Evolutionary conservation across 495 filamentous ascomycete genomes (phyloP).

Genomic region (Penicillium malachiteum): DNA sequence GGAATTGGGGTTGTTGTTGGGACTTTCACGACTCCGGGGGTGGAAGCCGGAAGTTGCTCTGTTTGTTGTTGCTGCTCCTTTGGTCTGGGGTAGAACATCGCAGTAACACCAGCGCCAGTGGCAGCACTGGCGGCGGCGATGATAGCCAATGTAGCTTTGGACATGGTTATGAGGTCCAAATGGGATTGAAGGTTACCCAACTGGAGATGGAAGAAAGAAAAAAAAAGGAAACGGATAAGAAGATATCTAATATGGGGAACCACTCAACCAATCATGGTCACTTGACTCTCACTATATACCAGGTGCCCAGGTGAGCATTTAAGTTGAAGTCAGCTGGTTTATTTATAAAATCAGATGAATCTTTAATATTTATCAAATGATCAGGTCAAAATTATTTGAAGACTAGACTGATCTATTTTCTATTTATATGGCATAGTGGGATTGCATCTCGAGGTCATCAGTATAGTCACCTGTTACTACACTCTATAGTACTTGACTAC

Average conservation of each 20-base stretch:
- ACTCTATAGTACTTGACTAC: too few species aligned
- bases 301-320: too few species aligned
- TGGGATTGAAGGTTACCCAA: background rate
- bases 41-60: constrained; percentile 39
- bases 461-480: too few species aligned
- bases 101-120: constrained; percentile 81
- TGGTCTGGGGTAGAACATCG: constrained; percentile 63
- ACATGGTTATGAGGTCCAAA: constrained; percentile 50
- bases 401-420: too few species aligned
- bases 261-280: constrained; percentile 23
- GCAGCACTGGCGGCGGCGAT: constrained; percentile 88
- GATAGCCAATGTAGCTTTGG: constrained; percentile 81
- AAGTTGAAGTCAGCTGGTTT: too few species aligned
- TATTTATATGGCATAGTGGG: too few species aligned
- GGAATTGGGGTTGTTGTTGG: constrained; percentile 38
- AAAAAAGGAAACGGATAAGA: background rate
- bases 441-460: too few species aligned
- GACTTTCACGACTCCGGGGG: constrained; percentile 20
- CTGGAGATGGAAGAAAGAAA: background rate
- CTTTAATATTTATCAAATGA: too few species aligned
- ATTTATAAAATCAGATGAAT: too few species aligned
- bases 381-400: too few species aligned
- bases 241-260: constrained; percentile 3
- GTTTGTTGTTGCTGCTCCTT: constrained; percentile 35
- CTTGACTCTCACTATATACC: too few species aligned